Conservation (phyloP, 1,139 yeast species). For the Taphrina populina region DNA sequence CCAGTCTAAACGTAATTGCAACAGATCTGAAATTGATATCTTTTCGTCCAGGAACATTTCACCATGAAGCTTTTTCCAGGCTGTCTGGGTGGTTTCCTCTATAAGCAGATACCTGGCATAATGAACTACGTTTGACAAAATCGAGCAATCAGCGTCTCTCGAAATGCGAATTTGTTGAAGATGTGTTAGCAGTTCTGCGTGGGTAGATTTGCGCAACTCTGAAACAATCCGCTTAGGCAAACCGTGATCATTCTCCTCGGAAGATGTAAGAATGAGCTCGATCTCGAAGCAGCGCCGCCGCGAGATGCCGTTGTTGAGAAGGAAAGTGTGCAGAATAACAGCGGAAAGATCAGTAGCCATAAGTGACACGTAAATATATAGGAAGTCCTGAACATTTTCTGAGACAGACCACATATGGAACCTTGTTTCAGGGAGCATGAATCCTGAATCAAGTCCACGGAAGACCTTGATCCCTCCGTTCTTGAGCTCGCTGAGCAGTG, state of each 20-base stretch:
- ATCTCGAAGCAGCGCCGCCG: conserved; percentile 19
- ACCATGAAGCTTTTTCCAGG: conserved; percentile 16
- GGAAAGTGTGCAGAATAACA: conserved; percentile 1
- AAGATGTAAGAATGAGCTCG: background rate
- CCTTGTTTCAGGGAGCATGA: conserved; percentile 12
- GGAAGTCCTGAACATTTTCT: background rate
- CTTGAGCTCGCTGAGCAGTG: background rate
- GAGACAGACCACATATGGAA: conserved; percentile 18
- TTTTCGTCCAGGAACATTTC: conserved; percentile 1
- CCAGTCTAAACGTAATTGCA: conserved; percentile 13
- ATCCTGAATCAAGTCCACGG: conserved; percentile 18
- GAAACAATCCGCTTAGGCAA: conserved; percentile 2
- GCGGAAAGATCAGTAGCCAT: conserved; percentile 6
- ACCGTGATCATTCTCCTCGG: background rate
- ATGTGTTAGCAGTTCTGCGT: conserved; percentile 13
- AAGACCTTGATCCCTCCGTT: conserved; percentile 4
- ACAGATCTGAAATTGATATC: background rate
- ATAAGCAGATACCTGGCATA: background rate
- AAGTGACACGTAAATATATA: conserved; percentile 8
- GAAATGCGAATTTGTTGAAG: conserved; percentile 7
- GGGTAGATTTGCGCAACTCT: conserved; percentile 10
- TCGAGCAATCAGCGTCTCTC: conserved; percentile 6
- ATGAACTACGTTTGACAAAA: conserved; percentile 2
- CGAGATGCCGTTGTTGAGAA: background rate
- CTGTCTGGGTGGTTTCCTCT: conserved; percentile 10